Percentiles rank a stretch among this genome's conserved stretches.
Conservation (phyloP, 768 basidiomycete species). For the Boletus fagicola region DNA sequence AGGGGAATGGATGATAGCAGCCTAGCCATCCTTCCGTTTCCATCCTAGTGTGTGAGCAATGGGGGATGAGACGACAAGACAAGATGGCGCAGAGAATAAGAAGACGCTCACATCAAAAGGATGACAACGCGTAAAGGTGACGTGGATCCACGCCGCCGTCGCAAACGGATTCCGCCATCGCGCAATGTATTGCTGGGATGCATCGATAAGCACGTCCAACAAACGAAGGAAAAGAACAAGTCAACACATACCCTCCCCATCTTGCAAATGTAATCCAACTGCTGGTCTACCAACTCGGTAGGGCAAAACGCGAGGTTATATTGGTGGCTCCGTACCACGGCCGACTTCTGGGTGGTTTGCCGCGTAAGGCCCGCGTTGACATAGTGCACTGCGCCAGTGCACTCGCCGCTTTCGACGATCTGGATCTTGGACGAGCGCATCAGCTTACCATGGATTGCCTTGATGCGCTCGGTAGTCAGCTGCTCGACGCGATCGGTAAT, state of each 20-base stretch:
- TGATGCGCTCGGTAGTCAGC: slow-evolving; percentile 30
- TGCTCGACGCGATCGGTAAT: slow-evolving; percentile 26
- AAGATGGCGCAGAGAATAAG: background rate
- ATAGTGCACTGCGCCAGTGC: slow-evolving; percentile 20
- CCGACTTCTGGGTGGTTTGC: slow-evolving; percentile 28
- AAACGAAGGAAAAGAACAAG: background rate
- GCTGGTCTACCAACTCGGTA: slow-evolving; percentile 30
- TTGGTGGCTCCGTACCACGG: slow-evolving; percentile 32
- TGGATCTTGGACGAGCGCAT: slow-evolving; percentile 34
- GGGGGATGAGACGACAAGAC: background rate
- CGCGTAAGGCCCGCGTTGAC: slow-evolving; percentile 32
- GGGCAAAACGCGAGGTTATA: slow-evolving; percentile 36
- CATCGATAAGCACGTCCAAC: background rate
- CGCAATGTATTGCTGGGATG: slow-evolving; percentile 35
- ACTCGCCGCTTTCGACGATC: slow-evolving; percentile 15
- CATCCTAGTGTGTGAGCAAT: slow-evolving; percentile 22
- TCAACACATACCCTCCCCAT: slow-evolving; percentile 30
- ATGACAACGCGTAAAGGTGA: slow-evolving; percentile 35
- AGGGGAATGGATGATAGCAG: slow-evolving; percentile 36
- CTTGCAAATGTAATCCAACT: slow-evolving; percentile 35
- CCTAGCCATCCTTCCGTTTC: slow-evolving; percentile 37
- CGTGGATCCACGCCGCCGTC: slow-evolving; percentile 36
- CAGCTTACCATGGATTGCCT: slow-evolving; percentile 29
- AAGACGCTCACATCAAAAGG: slow-evolving; percentile 32
- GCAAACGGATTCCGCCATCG: slow-evolving; percentile 39